Percentiles rank a stretch among this genome's conserved stretches.
phyloP scores from a whole-genome alignment of 1,284 basidiomycete species.

The Violaceomyces palustris region DNA sequence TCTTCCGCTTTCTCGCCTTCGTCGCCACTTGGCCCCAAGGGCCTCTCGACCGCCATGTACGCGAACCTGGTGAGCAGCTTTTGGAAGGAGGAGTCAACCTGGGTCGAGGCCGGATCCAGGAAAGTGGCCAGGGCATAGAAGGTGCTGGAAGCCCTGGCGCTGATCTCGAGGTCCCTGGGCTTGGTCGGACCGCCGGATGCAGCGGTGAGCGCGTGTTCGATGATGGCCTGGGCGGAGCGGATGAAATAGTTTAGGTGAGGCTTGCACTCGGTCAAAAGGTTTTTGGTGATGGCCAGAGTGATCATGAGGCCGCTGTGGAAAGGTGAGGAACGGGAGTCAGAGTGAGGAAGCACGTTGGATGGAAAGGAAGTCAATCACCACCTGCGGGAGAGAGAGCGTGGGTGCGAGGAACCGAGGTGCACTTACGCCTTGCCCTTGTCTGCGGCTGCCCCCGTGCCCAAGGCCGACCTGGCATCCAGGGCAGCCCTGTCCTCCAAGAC shows the following conservation, averaged over 20 bases:
- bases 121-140: constrained; percentile 91
- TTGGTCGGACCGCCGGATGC: constrained; percentile 54
- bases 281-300: constrained; percentile 76
- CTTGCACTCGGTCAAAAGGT: constrained; percentile 82
- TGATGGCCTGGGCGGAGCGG: constrained; percentile 67
- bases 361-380: not conserved
- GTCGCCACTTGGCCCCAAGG: no score
- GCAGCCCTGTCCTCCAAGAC: constrained; percentile 76
- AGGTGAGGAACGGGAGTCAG: constrained; percentile 1
- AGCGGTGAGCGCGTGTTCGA: constrained; percentile 64
- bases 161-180: constrained; percentile 70
- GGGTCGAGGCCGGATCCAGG: constrained; percentile 63
- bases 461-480: constrained; percentile 65
- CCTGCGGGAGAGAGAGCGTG: no score
- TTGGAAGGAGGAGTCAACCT: constrained; percentile 65
- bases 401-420: not conserved
- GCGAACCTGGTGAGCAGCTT: constrained; percentile 67
- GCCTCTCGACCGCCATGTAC: constrained; percentile 55
- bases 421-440: constrained; percentile 74
- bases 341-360: not conserved
- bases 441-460: constrained; percentile 61
- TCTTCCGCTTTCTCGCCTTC: no score
- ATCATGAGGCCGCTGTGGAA: constrained; percentile 70
- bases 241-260: constrained; percentile 79
- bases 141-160: constrained; percentile 73